Base-by-base conservation (phyloP, 129 eudicot species). In the Logfia minima region DNA sequence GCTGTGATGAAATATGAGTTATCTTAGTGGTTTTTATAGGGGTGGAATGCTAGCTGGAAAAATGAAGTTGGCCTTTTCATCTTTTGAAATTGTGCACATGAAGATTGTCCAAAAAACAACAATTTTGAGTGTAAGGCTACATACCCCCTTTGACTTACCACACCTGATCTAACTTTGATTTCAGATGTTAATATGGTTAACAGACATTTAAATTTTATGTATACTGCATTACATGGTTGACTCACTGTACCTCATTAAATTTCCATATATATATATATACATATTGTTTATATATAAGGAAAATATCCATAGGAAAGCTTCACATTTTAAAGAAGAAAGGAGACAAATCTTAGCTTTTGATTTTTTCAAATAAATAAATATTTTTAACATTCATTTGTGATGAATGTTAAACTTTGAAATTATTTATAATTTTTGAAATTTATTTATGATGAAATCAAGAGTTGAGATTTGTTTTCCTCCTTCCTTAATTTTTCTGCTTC, bases 1-100 rank as follows among this genome's bases (percentile, higher is more conserved):
- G 66, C n/a, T 72, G 66, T 55, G 26, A 31, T 55, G 76, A 31
- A 55, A 9, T 29, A 55, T 31, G 66, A 52, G 66, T 29, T 29
- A 53, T 4, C 26, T 0, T 24, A 24, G 26, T 24, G 26, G 26
- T 24, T 24, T 24, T 24, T 24, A 24, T 24, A 24, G 26, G 26
- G 26, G 26, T 24, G 26, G 26, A 24, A 24, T 24, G 26, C 26
- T 24, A 24, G 60, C 5, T 43, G 41, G 53, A 8, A 0, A 67
- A n/a, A 35, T 5, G 13, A 5, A 24, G 24, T 13, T 1, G 16
- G 9, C 34, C 0, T 66, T 66, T 67, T 35, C 41, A 22, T 8
- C 24, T 24, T 23, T 24, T 61, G 17, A 21, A 19, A 22, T 23
- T 13, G 66, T 61, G 7, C 32, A 61, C 32, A 21, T 45, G 53